Percentiles rank a stretch among this genome's conserved stretches.
Evolutionary conservation across 2,329 filamentous ascomycete species (phyloP).

Genomic region (Exophiala aquamarina): DNA sequence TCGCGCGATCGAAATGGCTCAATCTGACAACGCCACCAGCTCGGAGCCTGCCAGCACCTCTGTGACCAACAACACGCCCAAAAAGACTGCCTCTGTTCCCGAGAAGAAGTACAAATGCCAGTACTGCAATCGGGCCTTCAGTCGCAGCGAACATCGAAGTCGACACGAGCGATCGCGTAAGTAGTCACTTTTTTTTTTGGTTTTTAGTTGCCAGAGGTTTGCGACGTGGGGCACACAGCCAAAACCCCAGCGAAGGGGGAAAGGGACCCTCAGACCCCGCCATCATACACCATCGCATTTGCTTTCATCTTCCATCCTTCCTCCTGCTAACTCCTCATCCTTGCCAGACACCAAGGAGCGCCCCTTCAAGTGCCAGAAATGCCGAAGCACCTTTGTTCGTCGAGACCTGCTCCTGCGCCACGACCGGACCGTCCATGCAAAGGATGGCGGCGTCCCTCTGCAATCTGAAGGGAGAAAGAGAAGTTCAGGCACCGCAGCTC

Average conservation of each 20-base stretch:
- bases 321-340: constrained; percentile 17
- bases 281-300: constrained; percentile 8
- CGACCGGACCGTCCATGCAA: constrained; percentile 96
- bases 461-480: constrained; percentile 45
- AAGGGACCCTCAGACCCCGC: constrained; percentile 16
- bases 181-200: constrained; percentile 37
- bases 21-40: constrained; percentile 27
- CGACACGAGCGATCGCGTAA: constrained; percentile 97
- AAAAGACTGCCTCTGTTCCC: constrained; percentile 74
- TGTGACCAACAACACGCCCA: constrained; percentile 65
- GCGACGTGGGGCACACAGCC: constrained; percentile 24
- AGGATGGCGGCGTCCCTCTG: constrained; percentile 70
- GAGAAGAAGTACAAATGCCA: constrained; percentile 99
- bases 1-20: constrained; percentile 16
- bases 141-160: constrained; percentile 93
- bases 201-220: constrained; percentile 5
- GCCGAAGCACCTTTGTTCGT: constrained; percentile 95
- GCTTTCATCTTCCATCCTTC: constrained; percentile 7
- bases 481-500: constrained; percentile 50
- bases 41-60: constrained; percentile 29
- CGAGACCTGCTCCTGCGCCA: constrained; percentile 94
- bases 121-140: constrained; percentile 97
- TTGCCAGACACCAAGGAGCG: constrained; percentile 90
- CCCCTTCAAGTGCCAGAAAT: constrained; percentile 98
- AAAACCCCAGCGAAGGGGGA: constrained; percentile 7